These are phyloP conservation scores for Gossypium mustelinum DNA, from an alignment of 345 rosid genomes.

Conservation along the genomic window DNA sequence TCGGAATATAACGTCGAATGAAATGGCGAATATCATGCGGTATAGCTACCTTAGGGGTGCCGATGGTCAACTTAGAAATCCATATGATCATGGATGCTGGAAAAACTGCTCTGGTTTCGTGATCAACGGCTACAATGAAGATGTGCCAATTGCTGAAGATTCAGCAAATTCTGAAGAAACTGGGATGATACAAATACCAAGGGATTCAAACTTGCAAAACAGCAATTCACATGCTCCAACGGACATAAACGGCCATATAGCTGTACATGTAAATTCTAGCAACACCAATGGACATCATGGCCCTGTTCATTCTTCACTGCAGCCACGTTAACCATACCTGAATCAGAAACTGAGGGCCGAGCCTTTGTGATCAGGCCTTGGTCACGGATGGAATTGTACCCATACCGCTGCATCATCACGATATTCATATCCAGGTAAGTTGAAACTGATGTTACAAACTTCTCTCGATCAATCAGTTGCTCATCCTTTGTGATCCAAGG, in stretches of 20 bases:
- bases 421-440: not conserved
- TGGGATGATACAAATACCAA: not conserved
- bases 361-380: not conserved
- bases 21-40: not conserved
- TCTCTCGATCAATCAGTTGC: not conserved
- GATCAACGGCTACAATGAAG: not conserved
- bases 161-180: not conserved
- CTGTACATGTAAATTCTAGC: not conserved
- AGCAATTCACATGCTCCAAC: not conserved
- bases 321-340: not conserved
- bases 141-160: not conserved
- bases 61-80: not conserved
- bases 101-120: not conserved
- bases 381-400: not conserved
- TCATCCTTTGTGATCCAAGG: not conserved
- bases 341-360: not conserved
- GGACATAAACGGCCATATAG: not conserved
- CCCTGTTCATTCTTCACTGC: not conserved
- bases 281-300: not conserved
- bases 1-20: not conserved
- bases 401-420: not conserved
- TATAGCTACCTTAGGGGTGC: not conserved
- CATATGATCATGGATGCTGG: conserved; percentile 1
- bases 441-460: not conserved
- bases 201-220: not conserved